phyloP scores from a whole-genome alignment of 2,329 filamentous ascomycete species.

The Aspergillus candidus region DNA sequence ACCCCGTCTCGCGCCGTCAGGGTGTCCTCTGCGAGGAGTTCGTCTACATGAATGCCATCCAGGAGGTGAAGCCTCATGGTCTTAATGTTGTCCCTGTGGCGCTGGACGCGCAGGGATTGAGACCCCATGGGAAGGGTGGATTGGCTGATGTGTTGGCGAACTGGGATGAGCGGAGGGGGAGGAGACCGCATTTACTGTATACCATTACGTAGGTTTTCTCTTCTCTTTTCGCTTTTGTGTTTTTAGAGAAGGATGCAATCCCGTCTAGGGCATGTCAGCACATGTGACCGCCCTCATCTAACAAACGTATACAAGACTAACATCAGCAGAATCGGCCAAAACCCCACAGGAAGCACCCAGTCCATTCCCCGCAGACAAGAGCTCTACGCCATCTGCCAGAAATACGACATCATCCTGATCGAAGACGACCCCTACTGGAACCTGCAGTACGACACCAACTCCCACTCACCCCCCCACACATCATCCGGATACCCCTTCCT shows the following conservation, averaged over 20 bases:
- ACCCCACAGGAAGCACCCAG: slow-evolving; percentile 73
- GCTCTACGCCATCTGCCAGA: slow-evolving; percentile 72
- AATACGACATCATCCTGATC: slow-evolving; percentile 83
- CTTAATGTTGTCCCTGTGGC: slow-evolving; percentile 67
- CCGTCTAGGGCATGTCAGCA: background rate
- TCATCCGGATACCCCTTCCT: slow-evolving; percentile 69
- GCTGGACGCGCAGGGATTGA: slow-evolving; percentile 75
- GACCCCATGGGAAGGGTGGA: slow-evolving; percentile 64
- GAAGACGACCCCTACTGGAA: slow-evolving; percentile 98
- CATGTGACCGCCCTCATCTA: slow-evolving; percentile 2
- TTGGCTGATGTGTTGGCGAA: slow-evolving; percentile 71
- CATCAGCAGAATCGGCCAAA: slow-evolving; percentile 67
- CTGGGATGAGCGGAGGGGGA: slow-evolving; percentile 71
- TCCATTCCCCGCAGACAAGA: slow-evolving; percentile 67
- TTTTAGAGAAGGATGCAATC: background rate
- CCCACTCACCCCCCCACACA: slow-evolving; percentile 40
- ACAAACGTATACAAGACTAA: slow-evolving; percentile 1
- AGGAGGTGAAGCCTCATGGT: slow-evolving; percentile 60
- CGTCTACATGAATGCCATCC: slow-evolving; percentile 70
- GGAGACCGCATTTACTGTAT: slow-evolving; percentile 77
- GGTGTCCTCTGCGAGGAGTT: slow-evolving; percentile 74
- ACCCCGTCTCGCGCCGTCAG: slow-evolving; percentile 64
- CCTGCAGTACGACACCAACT: slow-evolving; percentile 60
- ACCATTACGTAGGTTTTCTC: slow-evolving; percentile 69
- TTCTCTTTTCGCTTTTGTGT: background rate